A percentile compares a stretch with the other conserved stretches of the same genome.
Evolutionary conservation across 139 green algal species (phyloP).

Genomic region (Nannochloris sp.): DNA sequence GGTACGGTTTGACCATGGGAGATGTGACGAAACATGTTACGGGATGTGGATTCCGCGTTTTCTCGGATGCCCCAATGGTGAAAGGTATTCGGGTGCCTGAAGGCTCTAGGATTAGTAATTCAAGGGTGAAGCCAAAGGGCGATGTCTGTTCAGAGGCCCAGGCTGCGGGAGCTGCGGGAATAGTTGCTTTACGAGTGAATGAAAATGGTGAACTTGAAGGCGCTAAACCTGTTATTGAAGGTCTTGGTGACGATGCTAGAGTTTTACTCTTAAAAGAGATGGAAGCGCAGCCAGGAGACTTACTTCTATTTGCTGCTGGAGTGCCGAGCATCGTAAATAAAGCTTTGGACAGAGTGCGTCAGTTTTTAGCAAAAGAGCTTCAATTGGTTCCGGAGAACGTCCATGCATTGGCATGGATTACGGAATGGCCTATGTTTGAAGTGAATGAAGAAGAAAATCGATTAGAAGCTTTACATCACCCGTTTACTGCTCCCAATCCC

Average conservation of each 20-base stretch:
- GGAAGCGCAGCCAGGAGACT: conserved; percentile 54
- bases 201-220: conserved; percentile 59
- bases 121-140: conserved; percentile 74
- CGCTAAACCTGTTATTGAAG: conserved; percentile 75
- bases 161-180: conserved; percentile 33
- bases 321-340: conserved; percentile 48
- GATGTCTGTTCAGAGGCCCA: conserved; percentile 51
- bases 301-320: conserved; percentile 84
- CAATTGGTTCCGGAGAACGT: conserved; percentile 42
- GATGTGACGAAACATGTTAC: conserved; percentile 57
- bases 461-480: conserved; percentile 84
- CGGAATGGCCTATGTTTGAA: conserved; percentile 98
- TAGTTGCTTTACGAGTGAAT: conserved; percentile 66
- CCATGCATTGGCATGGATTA: conserved; percentile 87
- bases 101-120: conserved; percentile 72
- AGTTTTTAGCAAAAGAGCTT: conserved; percentile 68
- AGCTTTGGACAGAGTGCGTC: conserved; percentile 77
- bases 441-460: conserved; percentile 76
- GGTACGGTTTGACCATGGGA: conserved; percentile 74
- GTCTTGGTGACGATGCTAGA: conserved; percentile 43
- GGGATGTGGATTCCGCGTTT: conserved; percentile 78
- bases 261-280: conserved; percentile 24
- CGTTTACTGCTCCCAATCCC: conserved; percentile 90
- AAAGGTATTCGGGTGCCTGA: conserved; percentile 79
- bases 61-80: conserved; percentile 69